Base-by-base conservation (phyloP, 768 basidiomycete genomes). In the Polyporus arcularius region DNA sequence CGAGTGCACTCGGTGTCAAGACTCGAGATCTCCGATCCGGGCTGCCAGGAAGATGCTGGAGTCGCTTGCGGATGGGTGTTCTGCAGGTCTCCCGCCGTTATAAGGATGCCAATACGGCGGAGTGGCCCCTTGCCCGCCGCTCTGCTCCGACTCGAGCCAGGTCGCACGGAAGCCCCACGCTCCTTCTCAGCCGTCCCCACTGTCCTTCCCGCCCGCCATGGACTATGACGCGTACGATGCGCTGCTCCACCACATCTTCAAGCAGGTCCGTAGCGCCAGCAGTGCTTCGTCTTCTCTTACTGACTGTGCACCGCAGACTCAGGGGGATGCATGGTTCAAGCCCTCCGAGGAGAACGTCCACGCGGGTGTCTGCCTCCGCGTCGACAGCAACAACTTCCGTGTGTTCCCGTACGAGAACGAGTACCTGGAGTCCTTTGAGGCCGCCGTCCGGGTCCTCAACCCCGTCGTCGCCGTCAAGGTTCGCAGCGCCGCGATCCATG, bases 401-500 rank as follows among this genome's bases (percentile, higher is more conserved):
- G 85, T 90, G 40, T 95, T 93, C 69, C 93, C 93, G 6, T 92
- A 93, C 66, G 89, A 94, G 71, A 92, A 92, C 70, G 80, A 79
- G n/a, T 87, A 80, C 68, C 80, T 95, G 39, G 85, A 81, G 8
- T 89, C 91, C 9, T 95, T 95, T 66, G 92, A 94, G 74, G 87
- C 85, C 4, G 92, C 92, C 5, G 81, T 94, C 38, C 80, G 84
- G 21, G 70, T 73, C 38, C 78, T 96, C 61, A 95, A 95, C 65
- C 92, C 94, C 4, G 86, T 92, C 21, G 90, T 94, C 54, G 90
- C 90, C 0, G 88, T 93, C 68, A 93, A 94, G 73, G 76, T 90
- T 38, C 82, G 90, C 55, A 89, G 84, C 65, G 90, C 90, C 31
- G 88, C 89, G 9, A 86, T 92, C 21, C 89, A 94, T 73, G 89